These are phyloP conservation scores for Fraxinus dipetala DNA, from an alignment of 305 asterid species.

Conservation along the genomic window DNA sequence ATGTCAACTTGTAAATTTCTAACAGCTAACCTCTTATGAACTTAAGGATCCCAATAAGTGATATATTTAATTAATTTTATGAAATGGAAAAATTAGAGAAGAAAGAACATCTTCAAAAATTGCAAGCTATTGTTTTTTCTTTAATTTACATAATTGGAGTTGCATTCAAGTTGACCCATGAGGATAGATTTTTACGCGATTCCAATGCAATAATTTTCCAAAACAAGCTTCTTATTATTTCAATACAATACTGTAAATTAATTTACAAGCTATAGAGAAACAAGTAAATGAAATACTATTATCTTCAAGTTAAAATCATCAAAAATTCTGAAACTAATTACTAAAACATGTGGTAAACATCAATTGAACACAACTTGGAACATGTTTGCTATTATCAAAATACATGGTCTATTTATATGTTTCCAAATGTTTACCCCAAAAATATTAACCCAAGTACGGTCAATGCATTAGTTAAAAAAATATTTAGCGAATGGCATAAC, in stretches of 20 bases:
- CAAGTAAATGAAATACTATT: background rate
- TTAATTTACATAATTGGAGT: background rate
- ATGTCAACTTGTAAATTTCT: background rate
- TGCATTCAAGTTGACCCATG: background rate
- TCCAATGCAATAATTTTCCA: background rate
- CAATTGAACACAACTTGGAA: background rate
- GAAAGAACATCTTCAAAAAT: background rate
- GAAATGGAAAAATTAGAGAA: background rate
- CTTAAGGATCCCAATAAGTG: background rate
- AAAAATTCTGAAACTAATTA: too few relatives aligned
- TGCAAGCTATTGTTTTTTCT: background rate
- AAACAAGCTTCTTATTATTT: background rate
- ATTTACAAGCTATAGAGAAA: background rate
- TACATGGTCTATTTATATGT: background rate
- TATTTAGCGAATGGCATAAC: background rate
- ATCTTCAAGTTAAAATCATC: background rate
- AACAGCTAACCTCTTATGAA: background rate
- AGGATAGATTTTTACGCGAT: background rate
- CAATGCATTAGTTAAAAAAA: background rate
- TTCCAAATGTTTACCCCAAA: background rate
- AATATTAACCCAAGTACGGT: background rate
- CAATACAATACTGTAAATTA: background rate
- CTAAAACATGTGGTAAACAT: background rate
- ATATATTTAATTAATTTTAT: too few relatives aligned
- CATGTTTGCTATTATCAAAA: background rate